Base-by-base conservation (phyloP, 306 rosid genomes). In the Malus sieversii region DNA sequence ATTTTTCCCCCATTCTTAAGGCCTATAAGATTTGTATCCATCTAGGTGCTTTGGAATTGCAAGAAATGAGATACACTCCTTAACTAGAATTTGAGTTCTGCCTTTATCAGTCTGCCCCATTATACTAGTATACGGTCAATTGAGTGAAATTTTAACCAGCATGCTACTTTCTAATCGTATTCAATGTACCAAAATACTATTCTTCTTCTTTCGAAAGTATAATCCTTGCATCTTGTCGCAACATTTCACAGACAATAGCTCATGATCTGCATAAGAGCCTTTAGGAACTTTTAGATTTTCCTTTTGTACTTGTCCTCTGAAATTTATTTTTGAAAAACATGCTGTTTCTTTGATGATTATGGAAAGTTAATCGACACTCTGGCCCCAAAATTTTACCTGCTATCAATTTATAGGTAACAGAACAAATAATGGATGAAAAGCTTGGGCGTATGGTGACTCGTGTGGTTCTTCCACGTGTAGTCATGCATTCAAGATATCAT, bases 401-500 rank as follows among this genome's bases (percentile, higher is more conserved):
- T 32, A 69, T 77, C 66, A 60, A 32, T 58, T 74, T 80, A 77
- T 83, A 96, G 99, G 98, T 96, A 76, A 92, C 97, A 13, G 88
- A 89, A 78, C 97, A 90, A 81, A 81, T 89, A 58, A 85, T 96
- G 96, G 99, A 96, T 88, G 97, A 92, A 79, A 90, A 84, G 79
- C 91, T 96, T 82, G 96, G 99, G 68, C 93, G 99, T 60, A 78
- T 84, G 77, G 99, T 89, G 57, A 96, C 89, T 11, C 96, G 96
- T 42, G 99, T 96, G 78, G 92, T 96, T 82, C 99, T 96, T 89
- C 99, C 99, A 32, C 98, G 91, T 12, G 99, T 96, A 65, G 90
- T 96, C 81, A 96, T 96, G 99, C 96, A 96, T 78, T 88, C 99
- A 4, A 85, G 99, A 68, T 79, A 90, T 87, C 99, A 92, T 86